A percentile compares a stretch with the other conserved stretches of the same genome.
Evolutionary conservation across 129 eudicot species (phyloP).

Genomic region (Arctium lappa): DNA sequence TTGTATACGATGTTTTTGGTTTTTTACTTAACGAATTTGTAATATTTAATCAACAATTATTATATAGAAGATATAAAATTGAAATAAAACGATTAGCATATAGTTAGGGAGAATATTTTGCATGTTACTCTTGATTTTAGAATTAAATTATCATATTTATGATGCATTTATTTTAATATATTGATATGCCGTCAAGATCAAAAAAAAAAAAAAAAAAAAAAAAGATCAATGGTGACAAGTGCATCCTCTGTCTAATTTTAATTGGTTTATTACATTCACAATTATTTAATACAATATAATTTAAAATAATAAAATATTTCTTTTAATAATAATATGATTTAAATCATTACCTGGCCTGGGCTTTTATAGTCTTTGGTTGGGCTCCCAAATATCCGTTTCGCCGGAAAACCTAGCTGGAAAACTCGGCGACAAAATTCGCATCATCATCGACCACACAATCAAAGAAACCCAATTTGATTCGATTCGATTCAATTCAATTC

Average conservation of each 20-base stretch:
- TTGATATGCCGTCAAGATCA: not conserved
- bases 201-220: not conserved
- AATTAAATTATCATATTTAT: not conserved
- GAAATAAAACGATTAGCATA: not conserved
- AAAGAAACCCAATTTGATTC: conserved; percentile 3
- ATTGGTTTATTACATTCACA: not conserved
- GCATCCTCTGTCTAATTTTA: not conserved
- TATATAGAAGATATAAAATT: not conserved
- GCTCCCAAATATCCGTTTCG: conserved; percentile 15
- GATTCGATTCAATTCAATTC: not conserved
- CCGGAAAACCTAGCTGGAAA: conserved; percentile 27
- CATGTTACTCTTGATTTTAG: not conserved
- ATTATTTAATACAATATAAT: not conserved
- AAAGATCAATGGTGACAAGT: not conserved
- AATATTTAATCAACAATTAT: too few species aligned
- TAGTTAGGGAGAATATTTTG: not conserved
- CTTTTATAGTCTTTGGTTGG: conserved; percentile 18
- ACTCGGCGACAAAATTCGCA: not conserved
- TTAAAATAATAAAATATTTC: not conserved
- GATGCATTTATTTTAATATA: not conserved
- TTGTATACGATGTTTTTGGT: too few species aligned
- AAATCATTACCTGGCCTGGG: not conserved
- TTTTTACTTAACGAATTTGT: too few species aligned
- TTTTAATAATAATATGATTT: too few species aligned
- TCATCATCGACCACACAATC: conserved; percentile 1